Conservation (phyloP, 2,329 filamentous ascomycete species). For the Lizonia empirigonia region DNA sequence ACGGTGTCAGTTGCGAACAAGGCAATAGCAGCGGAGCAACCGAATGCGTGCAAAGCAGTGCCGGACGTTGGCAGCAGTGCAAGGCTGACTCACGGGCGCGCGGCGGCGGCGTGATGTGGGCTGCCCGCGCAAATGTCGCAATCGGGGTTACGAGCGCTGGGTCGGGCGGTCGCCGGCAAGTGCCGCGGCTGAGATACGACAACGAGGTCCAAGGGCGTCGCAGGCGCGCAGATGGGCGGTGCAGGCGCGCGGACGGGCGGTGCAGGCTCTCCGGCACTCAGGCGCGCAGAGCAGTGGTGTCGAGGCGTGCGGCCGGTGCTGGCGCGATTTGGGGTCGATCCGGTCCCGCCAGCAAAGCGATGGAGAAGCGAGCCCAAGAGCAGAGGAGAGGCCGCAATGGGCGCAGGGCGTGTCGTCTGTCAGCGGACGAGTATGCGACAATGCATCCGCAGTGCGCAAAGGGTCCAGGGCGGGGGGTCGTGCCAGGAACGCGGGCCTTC, state of each 20-base stretch:
- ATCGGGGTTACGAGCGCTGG: constrained; percentile 25
- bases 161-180: constrained; percentile 27
- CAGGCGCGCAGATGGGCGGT: constrained; percentile 27
- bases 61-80: neutral
- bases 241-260: no score
- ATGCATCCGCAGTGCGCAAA: constrained; percentile 32
- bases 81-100: neutral
- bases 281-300: constrained; percentile 18
- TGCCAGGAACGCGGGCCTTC: constrained; percentile 27
- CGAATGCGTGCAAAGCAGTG: neutral
- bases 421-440: constrained; percentile 32
- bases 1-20: neutral
- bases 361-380: constrained; percentile 25
- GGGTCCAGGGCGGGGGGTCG: constrained; percentile 32
- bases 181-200: constrained; percentile 36
- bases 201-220: constrained; percentile 14
- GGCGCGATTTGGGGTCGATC: constrained; percentile 40
- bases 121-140: constrained; percentile 28
- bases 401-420: constrained; percentile 29
- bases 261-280: no score
- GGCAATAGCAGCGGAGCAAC: neutral
- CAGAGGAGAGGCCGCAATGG: constrained; percentile 29
- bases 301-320: constrained; percentile 23
- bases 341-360: constrained; percentile 36
- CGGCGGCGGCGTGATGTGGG: constrained; percentile 13